Evolutionary conservation across 768 basidiomycete genomes (phyloP).

Genomic region (Lepiota venenata): DNA sequence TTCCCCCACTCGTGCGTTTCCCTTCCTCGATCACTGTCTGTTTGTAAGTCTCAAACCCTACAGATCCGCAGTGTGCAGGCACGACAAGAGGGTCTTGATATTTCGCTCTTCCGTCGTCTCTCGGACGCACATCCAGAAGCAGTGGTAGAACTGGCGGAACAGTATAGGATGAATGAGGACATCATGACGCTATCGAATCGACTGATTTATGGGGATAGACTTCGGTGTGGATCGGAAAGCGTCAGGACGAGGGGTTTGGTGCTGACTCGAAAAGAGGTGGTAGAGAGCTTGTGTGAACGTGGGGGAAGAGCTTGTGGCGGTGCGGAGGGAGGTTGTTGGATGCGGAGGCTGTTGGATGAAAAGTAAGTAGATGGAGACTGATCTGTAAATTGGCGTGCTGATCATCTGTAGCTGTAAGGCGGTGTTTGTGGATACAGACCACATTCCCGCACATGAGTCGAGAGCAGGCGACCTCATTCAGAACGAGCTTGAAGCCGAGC

Average conservation of each 20-base stretch:
- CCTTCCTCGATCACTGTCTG: background rate
- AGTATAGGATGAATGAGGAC: slow-evolving; percentile 87
- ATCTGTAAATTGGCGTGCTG: slow-evolving; percentile 4
- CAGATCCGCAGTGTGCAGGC: slow-evolving; percentile 83
- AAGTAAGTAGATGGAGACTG: slow-evolving; percentile 40
- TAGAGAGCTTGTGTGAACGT: slow-evolving; percentile 40
- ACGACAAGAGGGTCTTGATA: slow-evolving; percentile 81
- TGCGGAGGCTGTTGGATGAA: slow-evolving; percentile 58
- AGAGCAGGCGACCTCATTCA: slow-evolving; percentile 87
- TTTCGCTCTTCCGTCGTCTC: slow-evolving; percentile 85
- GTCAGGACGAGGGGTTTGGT: slow-evolving; percentile 60
- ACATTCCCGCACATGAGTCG: slow-evolving; percentile 73
- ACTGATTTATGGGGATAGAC: slow-evolving; percentile 15
- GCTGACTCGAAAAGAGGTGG: slow-evolving; percentile 44
- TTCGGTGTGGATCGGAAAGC: slow-evolving; percentile 67
- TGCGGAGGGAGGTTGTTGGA: slow-evolving; percentile 57
- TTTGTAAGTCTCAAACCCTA: background rate
- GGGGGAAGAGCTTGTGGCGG: background rate
- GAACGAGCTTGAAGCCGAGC: slow-evolving; percentile 75
- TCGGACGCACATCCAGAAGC: slow-evolving; percentile 85
- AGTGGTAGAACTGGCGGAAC: slow-evolving; percentile 80
- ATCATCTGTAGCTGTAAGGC: slow-evolving; percentile 65
- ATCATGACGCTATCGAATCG: slow-evolving; percentile 18
- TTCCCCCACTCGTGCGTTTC: slow-evolving; percentile 80
- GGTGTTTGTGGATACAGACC: slow-evolving; percentile 93